Evolutionary conservation across 306 rosid genomes (phyloP).

Genomic region (Mimosa bimucronata): DNA sequence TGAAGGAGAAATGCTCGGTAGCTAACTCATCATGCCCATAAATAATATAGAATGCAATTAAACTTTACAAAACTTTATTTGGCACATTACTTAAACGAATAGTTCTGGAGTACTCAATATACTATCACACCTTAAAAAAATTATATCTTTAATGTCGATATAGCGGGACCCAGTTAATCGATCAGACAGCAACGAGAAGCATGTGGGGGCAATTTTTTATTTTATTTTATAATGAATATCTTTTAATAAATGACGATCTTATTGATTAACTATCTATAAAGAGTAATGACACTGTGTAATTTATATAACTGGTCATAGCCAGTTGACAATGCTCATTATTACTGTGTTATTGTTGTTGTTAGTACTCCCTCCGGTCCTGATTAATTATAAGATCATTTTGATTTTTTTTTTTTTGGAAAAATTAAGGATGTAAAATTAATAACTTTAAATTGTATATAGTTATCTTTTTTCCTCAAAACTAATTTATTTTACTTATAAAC

Average conservation of each 20-base stretch:
- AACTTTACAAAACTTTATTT: background rate
- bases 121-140: background rate
- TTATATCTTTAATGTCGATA: background rate
- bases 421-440: no score
- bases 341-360: background rate
- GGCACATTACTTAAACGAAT: background rate
- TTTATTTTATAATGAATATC: no score
- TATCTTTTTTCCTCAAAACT: no score
- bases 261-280: no score
- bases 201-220: no score
- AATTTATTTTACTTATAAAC: no score
- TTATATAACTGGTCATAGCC: background rate
- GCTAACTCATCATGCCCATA: background rate
- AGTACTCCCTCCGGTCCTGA: no score
- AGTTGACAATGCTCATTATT: background rate
- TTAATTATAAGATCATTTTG: no score
- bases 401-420: no score
- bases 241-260: no score
- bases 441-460: no score
- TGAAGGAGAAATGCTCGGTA: background rate
- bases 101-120: background rate
- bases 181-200: slow-evolving; percentile 29
- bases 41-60: background rate
- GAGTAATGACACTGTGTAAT: background rate
- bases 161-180: slow-evolving; percentile 33